Evolutionary conservation across 1,284 basidiomycete genomes (phyloP).

Genomic region (Pseudozyma hubeiensis): DNA sequence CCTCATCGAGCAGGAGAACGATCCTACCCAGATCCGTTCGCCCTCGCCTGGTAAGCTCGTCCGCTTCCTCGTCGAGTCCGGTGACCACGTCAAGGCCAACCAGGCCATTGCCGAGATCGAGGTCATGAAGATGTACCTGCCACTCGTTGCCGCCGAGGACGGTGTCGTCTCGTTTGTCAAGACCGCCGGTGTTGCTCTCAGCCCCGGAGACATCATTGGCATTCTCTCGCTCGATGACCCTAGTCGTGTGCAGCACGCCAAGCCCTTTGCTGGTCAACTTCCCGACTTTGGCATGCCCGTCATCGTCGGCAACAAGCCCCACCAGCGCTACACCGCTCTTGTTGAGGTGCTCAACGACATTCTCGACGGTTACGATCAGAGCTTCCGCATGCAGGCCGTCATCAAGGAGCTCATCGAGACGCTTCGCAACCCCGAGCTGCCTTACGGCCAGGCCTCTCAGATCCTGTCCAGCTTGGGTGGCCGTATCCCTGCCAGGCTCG

Average conservation of each 20-base stretch:
- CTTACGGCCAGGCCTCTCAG: slow-evolving; percentile 85
- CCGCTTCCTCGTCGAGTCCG: slow-evolving; percentile 93
- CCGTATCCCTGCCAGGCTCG: slow-evolving; percentile 81
- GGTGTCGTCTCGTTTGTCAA: slow-evolving; percentile 87
- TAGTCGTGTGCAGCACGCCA: slow-evolving; percentile 95
- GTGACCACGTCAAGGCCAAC: slow-evolving; percentile 94
- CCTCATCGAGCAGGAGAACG: slow-evolving; percentile 98
- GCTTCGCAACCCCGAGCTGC: slow-evolving; percentile 85
- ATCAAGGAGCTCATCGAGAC: slow-evolving; percentile 84
- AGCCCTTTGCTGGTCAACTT: slow-evolving; percentile 94
- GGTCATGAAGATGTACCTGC: slow-evolving; percentile 69
- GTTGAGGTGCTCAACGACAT: slow-evolving; percentile 88
- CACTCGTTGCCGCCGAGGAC: slow-evolving; percentile 90
- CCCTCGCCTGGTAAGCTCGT: slow-evolving; percentile 97
- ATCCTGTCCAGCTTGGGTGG: slow-evolving; percentile 91
- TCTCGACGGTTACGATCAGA: slow-evolving; percentile 68
- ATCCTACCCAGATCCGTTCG: slow-evolving; percentile 95
- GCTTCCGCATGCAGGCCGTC: slow-evolving; percentile 75
- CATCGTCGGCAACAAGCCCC: slow-evolving; percentile 88
- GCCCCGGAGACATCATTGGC: slow-evolving; percentile 97
- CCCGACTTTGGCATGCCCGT: slow-evolving; percentile 76
- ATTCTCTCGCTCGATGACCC: slow-evolving; percentile 97
- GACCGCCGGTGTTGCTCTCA: slow-evolving; percentile 94
- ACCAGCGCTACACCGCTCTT: slow-evolving; percentile 85
- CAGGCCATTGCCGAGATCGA: slow-evolving; percentile 99